A percentile compares a stretch with the other conserved stretches of the same genome.
These are phyloP conservation scores for Pseudozyma sp. DNA, from an alignment of 1,284 basidiomycete genomes.

Conservation along the genomic window DNA sequence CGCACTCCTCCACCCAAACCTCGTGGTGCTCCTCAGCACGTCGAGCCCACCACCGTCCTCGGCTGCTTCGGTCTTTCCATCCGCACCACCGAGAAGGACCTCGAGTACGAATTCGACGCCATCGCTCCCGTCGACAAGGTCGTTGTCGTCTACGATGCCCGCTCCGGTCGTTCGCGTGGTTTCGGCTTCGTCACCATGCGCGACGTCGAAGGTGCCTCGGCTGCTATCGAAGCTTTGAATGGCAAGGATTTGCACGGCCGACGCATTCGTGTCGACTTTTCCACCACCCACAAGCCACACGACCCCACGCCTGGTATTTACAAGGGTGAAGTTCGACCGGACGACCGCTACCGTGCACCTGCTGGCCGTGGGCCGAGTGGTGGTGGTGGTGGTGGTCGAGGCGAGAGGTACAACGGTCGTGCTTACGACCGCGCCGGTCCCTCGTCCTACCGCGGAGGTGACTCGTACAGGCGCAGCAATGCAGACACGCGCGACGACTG, in stretches of 20 bases:
- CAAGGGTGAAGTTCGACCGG: slow-evolving; percentile 64
- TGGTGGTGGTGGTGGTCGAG: slow-evolving; percentile 3
- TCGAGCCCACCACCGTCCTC: slow-evolving; percentile 86
- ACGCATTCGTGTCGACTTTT: slow-evolving; percentile 95
- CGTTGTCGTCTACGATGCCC: slow-evolving; percentile 97
- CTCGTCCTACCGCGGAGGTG: slow-evolving; percentile 33
- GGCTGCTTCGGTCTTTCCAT: slow-evolving; percentile 97
- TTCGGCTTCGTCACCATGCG: slow-evolving; percentile 98
- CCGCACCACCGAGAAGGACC: slow-evolving; percentile 89
- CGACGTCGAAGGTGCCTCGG: slow-evolving; percentile 83
- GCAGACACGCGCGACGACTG: slow-evolving; percentile 54
- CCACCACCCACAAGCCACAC: slow-evolving; percentile 91
- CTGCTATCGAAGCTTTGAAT: slow-evolving; percentile 90
- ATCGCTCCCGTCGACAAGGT: slow-evolving; percentile 89
- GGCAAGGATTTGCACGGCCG: slow-evolving; percentile 96
- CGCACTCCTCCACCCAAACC: slow-evolving; percentile 46
- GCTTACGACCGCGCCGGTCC: slow-evolving; percentile 29
- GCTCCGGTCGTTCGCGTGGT: slow-evolving; percentile 95
- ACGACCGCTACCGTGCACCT: slow-evolving; percentile 50
- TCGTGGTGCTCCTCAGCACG: slow-evolving; percentile 62
- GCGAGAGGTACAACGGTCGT: slow-evolving; percentile 38
- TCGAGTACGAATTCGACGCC: slow-evolving; percentile 91
- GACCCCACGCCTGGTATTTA: slow-evolving; percentile 97
- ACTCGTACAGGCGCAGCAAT: slow-evolving; percentile 34
- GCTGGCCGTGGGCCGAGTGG: slow-evolving; percentile 8